Evolutionary conservation across 768 basidiomycete genomes (phyloP), one percentile per base, ranked within the genome.

Genomic region (Mycena galopus): DNA sequence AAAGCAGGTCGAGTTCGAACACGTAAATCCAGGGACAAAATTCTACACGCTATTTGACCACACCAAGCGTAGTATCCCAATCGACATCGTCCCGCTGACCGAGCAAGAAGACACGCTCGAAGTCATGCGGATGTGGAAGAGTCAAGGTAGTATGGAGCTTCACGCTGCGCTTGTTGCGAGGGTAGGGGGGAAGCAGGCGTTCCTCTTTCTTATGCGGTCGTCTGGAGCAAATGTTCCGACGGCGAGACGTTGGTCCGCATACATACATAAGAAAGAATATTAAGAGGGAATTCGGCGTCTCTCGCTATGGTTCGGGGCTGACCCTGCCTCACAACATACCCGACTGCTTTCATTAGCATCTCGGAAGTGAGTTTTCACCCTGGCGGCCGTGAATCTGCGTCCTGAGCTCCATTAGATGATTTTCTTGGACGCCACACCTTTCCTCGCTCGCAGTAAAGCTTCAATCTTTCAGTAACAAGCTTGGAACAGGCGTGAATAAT

Each of bases 1-100:
- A 59, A 37, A n/a, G 58, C 58, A 39, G 58, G 58, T 59, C 58
- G 58, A 59, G 23, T 59, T 59, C 35, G 58, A 59, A 59, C 60
- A 47, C 60, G 21, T 27, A 47, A 62, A 47, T 47, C 60, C n/a
- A n/a, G n/a, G n/a, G n/a, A n/a, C n/a, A n/a, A n/a, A n/a, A n/a
- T n/a, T n/a, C n/a, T n/a, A n/a, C n/a, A n/a, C n/a, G n/a, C n/a
- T n/a, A n/a, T n/a, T n/a, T n/a, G n/a, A n/a, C n/a, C n/a, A n/a
- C n/a, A 62, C 60, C 60, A 42, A 62, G 60, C 60, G 60, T 47
- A 32, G 27, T 2, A 42, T 62, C 60, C 60, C 60, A 42, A 62
- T 62, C 60, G 16, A 4, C 30, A 32, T 62, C 60, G 42, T 62
- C 60, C 60, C 42, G 30, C 60, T 50, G 27, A 47, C 44, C 19